Base-by-base conservation (phyloP, 441 rosid genomes). In the Manihot esculenta region DNA sequence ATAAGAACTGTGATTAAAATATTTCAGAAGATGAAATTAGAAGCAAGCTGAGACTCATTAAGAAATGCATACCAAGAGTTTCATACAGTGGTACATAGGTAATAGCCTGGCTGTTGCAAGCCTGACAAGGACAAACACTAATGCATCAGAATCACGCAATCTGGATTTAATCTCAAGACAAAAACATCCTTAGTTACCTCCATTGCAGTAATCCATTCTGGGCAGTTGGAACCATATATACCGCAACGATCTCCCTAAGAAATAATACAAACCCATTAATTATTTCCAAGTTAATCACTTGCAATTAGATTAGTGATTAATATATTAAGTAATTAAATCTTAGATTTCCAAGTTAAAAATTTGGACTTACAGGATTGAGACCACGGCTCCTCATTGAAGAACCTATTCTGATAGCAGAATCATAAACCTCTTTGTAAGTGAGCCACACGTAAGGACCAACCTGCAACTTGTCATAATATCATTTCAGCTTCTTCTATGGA, bases 31-130 rank as follows among this genome's bases (percentile, higher is more conserved):
- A 4, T 30, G 35, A 30, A 30, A 30, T 30, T 30, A 44, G 5
- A 41, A 3, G 10, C 2, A 23, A 41, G 6, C 2, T 20, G 14
- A 44, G 17, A 30, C 2, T 27, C 0, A 53, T 18, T 27, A 53
- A 27, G 8, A 10, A 26, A 42, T 38, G 23, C 81, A 17, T 84
- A 90, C 99, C 98, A 64, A 94, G 90, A 66, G 96, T 85, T 75
- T 94, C 96, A 66, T 92, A 92, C 9, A 92, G 86, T 0, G 97
- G 97, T 9, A 92, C 96, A 66, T 90, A 92, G n/a, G 89, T 82
- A 64, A 92, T 72, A 57, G 83, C 89, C 62, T 94, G 97, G 73
- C 94, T 84, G 48, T 77, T 86, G 64, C 99, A 92, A 70, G 96
- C 97, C 98, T 91, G 88, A 71, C 58, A 70, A 74, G 50, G 65